A percentile compares a stretch with the other conserved stretches of the same genome.
Evolutionary conservation across 164 flowering plant genomes (phyloP).

Genomic region (Macadamia integrifolia): DNA sequence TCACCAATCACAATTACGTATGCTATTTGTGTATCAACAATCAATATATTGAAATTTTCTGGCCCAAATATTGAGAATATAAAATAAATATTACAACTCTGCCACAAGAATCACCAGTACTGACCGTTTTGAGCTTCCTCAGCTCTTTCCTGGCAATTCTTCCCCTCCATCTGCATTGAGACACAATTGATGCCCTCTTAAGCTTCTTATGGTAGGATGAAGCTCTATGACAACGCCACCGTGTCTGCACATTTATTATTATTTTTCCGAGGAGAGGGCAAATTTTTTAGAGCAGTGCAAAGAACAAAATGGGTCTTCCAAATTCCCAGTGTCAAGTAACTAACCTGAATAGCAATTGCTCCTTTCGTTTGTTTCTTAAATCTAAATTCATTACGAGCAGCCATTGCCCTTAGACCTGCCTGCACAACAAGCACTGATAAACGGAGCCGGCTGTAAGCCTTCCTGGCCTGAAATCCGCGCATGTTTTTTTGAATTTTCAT

Average conservation of each 20-base stretch:
- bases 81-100: no score
- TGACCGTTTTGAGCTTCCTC: conserved; percentile 52
- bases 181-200: conserved; percentile 41
- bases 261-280: background rate
- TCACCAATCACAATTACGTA: no score
- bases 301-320: background rate
- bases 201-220: conserved; percentile 50
- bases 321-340: background rate
- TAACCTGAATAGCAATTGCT: conserved; percentile 65
- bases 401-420: conserved; percentile 61
- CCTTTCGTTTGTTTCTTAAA: conserved; percentile 50
- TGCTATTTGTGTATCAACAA: no score
- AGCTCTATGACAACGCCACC: conserved; percentile 60
- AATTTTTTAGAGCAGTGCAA: background rate
- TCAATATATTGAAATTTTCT: no score
- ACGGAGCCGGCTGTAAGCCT: conserved; percentile 27
- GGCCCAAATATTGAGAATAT: no score
- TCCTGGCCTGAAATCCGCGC: conserved; percentile 46
- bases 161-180: conserved; percentile 71
- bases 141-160: conserved; percentile 47
- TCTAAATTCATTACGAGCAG: conserved; percentile 54
- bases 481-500: conserved; percentile 60
- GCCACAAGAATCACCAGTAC: conserved; percentile 2
- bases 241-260: conserved; percentile 36
- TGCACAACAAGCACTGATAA: conserved; percentile 54